Conservation (phyloP, 2,329 filamentous ascomycete genomes). For the Macrophomina pseudophaseolina region DNA sequence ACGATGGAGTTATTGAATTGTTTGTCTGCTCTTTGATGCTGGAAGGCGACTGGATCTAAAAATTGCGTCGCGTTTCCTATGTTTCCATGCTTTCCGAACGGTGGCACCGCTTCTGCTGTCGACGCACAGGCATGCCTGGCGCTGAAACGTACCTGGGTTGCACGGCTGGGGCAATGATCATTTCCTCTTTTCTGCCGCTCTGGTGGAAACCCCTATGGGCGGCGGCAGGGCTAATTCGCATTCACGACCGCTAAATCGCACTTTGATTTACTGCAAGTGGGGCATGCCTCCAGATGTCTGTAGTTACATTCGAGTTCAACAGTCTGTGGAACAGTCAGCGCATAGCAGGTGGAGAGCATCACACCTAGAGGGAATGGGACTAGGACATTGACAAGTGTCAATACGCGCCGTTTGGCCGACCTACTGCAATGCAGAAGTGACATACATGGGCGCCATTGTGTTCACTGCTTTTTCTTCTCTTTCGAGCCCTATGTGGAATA, state of each 20-base stretch:
- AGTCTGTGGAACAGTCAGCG: not conserved
- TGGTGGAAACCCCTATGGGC: not conserved
- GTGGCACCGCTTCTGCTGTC: not conserved
- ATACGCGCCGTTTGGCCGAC: not conserved
- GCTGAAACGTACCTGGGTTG: constrained; percentile 14
- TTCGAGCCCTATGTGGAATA: not conserved
- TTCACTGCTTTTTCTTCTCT: not conserved
- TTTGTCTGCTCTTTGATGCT: not conserved
- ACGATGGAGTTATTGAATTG: not conserved
- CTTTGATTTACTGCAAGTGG: too few relatives aligned
- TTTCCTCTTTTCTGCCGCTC: not conserved
- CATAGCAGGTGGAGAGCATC: not conserved
- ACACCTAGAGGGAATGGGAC: not conserved
- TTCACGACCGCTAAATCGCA: not conserved
- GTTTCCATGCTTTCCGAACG: not conserved
- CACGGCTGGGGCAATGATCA: not conserved
- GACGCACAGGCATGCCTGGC: not conserved
- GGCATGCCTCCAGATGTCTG: not conserved
- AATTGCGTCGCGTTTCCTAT: not conserved
- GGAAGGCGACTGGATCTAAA: not conserved
- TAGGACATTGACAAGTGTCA: constrained; percentile 3
- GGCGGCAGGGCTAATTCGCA: not conserved
- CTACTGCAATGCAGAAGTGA: constrained; percentile 10
- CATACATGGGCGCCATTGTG: constrained; percentile 15
- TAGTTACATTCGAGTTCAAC: not conserved